Evolutionary conservation across 768 basidiomycete species (phyloP).

Genomic region (Cystobasidium onofrii): DNA sequence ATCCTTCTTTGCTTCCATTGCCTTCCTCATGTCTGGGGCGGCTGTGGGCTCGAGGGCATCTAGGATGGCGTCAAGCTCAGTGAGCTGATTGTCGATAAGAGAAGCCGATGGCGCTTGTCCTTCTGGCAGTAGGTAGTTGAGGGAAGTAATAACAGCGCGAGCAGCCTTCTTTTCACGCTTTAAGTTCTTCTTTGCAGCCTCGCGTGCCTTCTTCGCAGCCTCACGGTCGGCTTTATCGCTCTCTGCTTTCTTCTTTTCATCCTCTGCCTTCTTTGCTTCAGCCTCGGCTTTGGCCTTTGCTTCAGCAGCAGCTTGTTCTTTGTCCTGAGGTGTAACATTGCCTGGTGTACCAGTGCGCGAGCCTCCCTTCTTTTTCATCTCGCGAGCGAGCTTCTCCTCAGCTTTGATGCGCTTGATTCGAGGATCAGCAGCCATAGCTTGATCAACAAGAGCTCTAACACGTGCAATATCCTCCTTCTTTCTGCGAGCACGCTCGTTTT

Average conservation of each 20-base stretch:
- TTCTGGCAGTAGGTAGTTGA: slow-evolving; percentile 49
- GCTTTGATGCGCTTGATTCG: slow-evolving; percentile 96
- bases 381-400: slow-evolving; percentile 86
- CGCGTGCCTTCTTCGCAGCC: slow-evolving; percentile 80
- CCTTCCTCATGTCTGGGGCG: slow-evolving; percentile 46
- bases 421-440: slow-evolving; percentile 71
- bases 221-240: slow-evolving; percentile 82
- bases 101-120: slow-evolving; percentile 46
- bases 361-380: slow-evolving; percentile 60
- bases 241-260: slow-evolving; percentile 71
- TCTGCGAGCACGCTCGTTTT: slow-evolving; percentile 82
- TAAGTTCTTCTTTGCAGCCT: slow-evolving; percentile 48
- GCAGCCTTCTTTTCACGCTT: slow-evolving; percentile 45
- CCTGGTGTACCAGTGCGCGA: slow-evolving; percentile 51
- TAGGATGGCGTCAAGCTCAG: slow-evolving; percentile 48
- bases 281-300: slow-evolving; percentile 59
- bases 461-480: slow-evolving; percentile 97
- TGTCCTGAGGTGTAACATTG: slow-evolving; percentile 49
- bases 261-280: slow-evolving; percentile 54
- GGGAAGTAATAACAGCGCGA: slow-evolving; percentile 45
- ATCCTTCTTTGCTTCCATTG: slow-evolving; percentile 46
- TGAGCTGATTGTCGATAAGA: slow-evolving; percentile 47
- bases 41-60: slow-evolving; percentile 48
- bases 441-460: slow-evolving; percentile 75
- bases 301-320: slow-evolving; percentile 62